These are phyloP conservation scores for Sporothrix euskadiensis DNA, from an alignment of 2,329 filamentous ascomycete genomes.

Conservation along the genomic window DNA sequence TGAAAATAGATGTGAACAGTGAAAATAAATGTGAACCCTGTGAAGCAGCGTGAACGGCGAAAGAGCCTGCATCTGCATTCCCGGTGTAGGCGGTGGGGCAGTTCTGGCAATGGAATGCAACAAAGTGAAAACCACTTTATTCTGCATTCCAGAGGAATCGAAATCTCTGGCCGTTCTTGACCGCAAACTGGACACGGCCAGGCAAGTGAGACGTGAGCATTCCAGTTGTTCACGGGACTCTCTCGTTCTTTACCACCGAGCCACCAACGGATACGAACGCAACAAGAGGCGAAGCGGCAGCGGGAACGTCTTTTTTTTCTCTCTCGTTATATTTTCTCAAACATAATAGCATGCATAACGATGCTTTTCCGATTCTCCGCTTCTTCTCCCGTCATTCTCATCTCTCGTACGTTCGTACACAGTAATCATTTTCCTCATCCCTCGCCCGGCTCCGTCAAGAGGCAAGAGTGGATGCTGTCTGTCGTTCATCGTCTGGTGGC, in stretches of 20 bases:
- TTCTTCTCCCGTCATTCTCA: neutral
- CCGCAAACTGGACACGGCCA: neutral
- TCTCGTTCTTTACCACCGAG: neutral
- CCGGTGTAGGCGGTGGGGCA: neutral
- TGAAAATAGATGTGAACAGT: neutral
- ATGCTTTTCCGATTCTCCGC: neutral
- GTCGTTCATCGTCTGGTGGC: neutral
- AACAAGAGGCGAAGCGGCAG: neutral
- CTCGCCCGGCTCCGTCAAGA: neutral
- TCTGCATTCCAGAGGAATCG: slow-evolving; percentile 14
- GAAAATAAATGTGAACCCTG: neutral
- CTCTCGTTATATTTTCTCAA: neutral
- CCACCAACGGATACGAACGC: neutral
- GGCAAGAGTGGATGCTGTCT: neutral
- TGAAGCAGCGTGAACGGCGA: neutral
- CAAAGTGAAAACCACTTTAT: slow-evolving; percentile 15
- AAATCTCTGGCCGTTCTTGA: neutral
- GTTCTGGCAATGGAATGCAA: neutral
- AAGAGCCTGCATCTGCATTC: slow-evolving; percentile 21
- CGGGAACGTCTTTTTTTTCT: neutral
- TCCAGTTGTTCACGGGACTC: neutral
- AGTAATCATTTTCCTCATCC: neutral
- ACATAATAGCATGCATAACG: neutral
- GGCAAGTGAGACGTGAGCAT: slow-evolving; percentile 7
- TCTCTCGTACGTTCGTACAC: neutral